These are phyloP conservation scores for Sporothrix schenckii DNA, from an alignment of 2,329 filamentous ascomycete species.

Conservation along the genomic window DNA sequence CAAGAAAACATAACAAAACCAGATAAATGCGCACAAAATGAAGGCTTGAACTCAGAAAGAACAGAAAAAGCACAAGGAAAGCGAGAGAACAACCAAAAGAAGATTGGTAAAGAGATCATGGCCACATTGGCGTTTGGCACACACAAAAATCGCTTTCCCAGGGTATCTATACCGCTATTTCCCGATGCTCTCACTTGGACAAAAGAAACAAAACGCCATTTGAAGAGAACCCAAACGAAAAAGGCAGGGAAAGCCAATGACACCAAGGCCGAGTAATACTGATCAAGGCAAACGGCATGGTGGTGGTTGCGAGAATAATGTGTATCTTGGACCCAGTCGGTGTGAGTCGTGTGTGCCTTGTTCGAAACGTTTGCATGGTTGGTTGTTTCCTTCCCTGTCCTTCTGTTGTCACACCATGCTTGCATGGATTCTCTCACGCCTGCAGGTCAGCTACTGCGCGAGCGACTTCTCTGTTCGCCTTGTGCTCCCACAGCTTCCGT, in stretches of 20 bases:
- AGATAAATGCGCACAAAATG: not conserved
- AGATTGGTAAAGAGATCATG: not conserved
- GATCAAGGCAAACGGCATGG: not conserved
- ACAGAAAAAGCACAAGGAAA: not conserved
- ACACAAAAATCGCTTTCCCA: slow-evolving; percentile 23
- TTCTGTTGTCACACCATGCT: not conserved
- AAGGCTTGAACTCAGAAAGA: not conserved
- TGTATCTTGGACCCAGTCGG: not conserved
- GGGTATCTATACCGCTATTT: slow-evolving; percentile 28
- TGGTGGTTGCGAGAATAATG: not conserved
- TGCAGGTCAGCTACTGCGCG: slow-evolving; percentile 66
- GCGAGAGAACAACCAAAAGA: not conserved
- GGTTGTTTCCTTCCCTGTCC: not conserved
- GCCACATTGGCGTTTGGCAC: not conserved
- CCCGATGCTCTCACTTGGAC: slow-evolving; percentile 23
- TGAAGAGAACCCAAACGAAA: slow-evolving; percentile 8
- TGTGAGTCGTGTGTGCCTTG: not conserved
- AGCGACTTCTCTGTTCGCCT: slow-evolving; percentile 77
- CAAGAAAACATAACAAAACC: not conserved
- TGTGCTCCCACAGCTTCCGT: slow-evolving; percentile 71
- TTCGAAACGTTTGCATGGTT: not conserved
- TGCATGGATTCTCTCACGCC: slow-evolving; percentile 44
- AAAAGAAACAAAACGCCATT: not conserved
- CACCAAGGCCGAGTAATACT: not conserved
- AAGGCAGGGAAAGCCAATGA: not conserved